These are phyloP conservation scores for Claviceps digitariae DNA, from an alignment of 2,329 filamentous ascomycete species.

Conservation along the genomic window DNA sequence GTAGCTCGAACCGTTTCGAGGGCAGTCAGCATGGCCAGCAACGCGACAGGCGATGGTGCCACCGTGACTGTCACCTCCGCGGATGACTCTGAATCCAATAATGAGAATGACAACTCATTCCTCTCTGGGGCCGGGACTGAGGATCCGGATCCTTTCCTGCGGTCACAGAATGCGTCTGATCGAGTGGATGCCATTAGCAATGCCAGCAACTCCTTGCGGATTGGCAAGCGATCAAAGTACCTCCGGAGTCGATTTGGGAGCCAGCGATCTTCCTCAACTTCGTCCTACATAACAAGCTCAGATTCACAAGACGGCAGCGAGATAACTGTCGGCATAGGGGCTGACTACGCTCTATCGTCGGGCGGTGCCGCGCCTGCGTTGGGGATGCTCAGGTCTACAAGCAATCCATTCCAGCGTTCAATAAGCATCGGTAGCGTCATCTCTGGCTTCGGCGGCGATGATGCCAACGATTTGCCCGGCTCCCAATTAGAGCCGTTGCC, in stretches of 20 bases:
- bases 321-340: constrained; percentile 49
- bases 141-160: constrained; percentile 15
- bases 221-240: constrained; percentile 37
- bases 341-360: constrained; percentile 72
- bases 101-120: constrained; percentile 16
- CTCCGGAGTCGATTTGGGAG: constrained; percentile 43
- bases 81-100: constrained; percentile 12
- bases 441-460: constrained; percentile 50
- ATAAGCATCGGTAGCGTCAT: constrained; percentile 84
- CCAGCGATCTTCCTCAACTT: constrained; percentile 47
- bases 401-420: constrained; percentile 52
- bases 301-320: constrained; percentile 56
- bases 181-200: constrained; percentile 27
- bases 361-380: constrained; percentile 56
- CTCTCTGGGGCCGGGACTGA: constrained; percentile 15
- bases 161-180: constrained; percentile 19
- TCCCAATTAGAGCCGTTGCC: constrained; percentile 36
- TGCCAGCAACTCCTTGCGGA: constrained; percentile 31
- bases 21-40: constrained; percentile 32
- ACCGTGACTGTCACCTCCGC: constrained; percentile 1
- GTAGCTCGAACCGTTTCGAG: constrained; percentile 40
- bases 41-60: constrained; percentile 3
- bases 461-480: constrained; percentile 31
- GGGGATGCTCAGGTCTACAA: constrained; percentile 35
- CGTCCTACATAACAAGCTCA: constrained; percentile 41